Evolutionary conservation across 495 filamentous ascomycete genomes (phyloP), one percentile per base, ranked within the genome.

Genomic region (Penicillium cinerascens): DNA sequence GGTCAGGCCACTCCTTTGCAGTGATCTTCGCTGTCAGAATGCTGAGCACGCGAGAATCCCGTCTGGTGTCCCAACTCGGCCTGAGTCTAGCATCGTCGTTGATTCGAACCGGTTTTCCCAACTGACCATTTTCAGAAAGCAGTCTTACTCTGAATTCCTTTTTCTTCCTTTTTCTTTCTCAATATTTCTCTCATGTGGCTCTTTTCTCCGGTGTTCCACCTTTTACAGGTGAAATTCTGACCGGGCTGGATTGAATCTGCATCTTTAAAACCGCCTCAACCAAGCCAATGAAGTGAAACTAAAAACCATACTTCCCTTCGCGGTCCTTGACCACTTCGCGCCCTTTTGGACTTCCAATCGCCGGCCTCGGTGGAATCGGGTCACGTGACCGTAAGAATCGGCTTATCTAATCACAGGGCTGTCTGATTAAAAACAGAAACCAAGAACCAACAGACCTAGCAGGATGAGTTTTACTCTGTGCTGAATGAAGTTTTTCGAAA

Each of bases 341-440:
- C 1, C 8, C 9, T 29, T 29, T 15, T 2, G 29, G 29, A 10
- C 10, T 33, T 37, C 8, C 3, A 35, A 48, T 29, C 44, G 51
- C 51, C 29, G 51, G 44, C 48, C 10, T 48, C 51, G 51, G 51
- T 29, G 7, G 1, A 29, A 29, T 48, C 17, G 3, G 3, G 25
- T 33, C 44, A 48, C 51, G 51, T 54, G 51, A 54, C 15, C 8
- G 16, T 20, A 25, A 10, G 1, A 8, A 29, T 6, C 11, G 2
- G 29, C 29, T 13, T 3, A 33, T 11, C 11, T 13, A 4, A 13
- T 33, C 1, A 13, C 8, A 29, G 9, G 10, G 11, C 2, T 29
- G 26, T 10, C 26, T 29, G 7, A 29, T 6, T 1, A 6, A 29
- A 9, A 29, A 33, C 29, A 33, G n/a, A 23, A 23, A 23, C 22